phyloP scores from a whole-genome alignment of 352 stramenopile species.

The Globisporangium uncinulatum region DNA sequence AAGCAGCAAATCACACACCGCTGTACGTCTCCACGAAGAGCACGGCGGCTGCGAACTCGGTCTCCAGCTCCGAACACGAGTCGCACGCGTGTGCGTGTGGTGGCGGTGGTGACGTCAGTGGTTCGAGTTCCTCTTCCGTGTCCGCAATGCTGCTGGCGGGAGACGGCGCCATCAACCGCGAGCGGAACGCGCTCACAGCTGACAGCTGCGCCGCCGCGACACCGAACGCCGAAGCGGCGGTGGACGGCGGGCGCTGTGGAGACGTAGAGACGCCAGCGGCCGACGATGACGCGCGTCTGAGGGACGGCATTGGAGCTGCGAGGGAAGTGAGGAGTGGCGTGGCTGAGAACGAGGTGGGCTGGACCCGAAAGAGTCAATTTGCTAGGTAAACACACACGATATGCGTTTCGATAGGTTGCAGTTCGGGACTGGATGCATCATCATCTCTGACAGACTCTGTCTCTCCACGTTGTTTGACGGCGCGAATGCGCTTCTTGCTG shows the following conservation, averaged over 20 bases:
- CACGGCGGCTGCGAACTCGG: conserved; percentile 64
- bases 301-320: conserved; percentile 43
- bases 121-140: conserved; percentile 33
- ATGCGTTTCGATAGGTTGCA: not conserved
- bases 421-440: not conserved
- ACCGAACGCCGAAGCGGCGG: conserved; percentile 22
- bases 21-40: conserved; percentile 82
- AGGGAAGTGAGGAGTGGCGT: not conserved
- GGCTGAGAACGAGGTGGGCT: not conserved
- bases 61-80: conserved; percentile 53
- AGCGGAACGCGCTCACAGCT: conserved; percentile 32
- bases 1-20: conserved; percentile 10
- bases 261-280: conserved; percentile 8
- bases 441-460: not conserved
- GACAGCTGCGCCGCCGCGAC: conserved; percentile 38
- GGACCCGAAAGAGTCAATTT: not conserved
- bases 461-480: no score
- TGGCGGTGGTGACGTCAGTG: conserved; percentile 23
- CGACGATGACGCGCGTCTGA: conserved; percentile 20
- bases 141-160: conserved; percentile 23
- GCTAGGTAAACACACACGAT: no score
- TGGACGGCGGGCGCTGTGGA: not conserved
- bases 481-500: no score
- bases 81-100: conserved; percentile 33
- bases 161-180: conserved; percentile 32